Base-by-base conservation (phyloP, 805 yeast species). In the Pichia cephalocereana region DNA sequence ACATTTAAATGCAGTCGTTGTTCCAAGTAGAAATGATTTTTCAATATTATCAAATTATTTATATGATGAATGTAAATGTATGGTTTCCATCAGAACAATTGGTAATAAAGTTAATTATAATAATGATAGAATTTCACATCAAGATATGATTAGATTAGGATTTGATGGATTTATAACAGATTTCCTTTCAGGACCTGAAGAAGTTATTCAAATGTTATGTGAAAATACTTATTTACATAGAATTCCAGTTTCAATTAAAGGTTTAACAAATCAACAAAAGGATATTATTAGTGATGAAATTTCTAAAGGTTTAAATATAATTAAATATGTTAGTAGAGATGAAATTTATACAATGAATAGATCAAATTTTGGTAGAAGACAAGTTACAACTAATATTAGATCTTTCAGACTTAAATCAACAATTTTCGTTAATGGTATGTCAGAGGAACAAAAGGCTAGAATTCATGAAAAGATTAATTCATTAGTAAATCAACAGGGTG, bases 101-200 rank as follows among this genome's bases (percentile, higher is more conserved):
- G 61, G 49, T 32, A 48, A 42, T 14, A 48, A 45, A 45, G 49
- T 49, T 28, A 46, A 47, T 12, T 40, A 41, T 31, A 39, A 46
- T 6, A 41, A 47, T 15, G 56, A 54, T 18, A 41, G 44, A 32
- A 40, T 56, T 30, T 40, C 54, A 2, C 38, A 49, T 15, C 52
- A 49, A 3, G 50, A 42, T 12, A 55, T 88, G 2, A 57, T 53
- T 30, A 36, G 48, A 0, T 63, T 69, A 23, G 96, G 96, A 0
- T 89, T 93, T 62, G 96, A 86, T 47, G 93, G 96, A 1, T 86
- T 78, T 57, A 55, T 89, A 27, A 64, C 75, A 2, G 96, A 93
- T 56, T 78, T 78, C 52, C 58, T 91, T 3, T 64, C 66, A 3
- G 98, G 96, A 0, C 96, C 96, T 1, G 58, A 63, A 7, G 75